phyloP scores from a whole-genome alignment of 352 stramenopile genomes.

The Phytophthora brassicae region DNA sequence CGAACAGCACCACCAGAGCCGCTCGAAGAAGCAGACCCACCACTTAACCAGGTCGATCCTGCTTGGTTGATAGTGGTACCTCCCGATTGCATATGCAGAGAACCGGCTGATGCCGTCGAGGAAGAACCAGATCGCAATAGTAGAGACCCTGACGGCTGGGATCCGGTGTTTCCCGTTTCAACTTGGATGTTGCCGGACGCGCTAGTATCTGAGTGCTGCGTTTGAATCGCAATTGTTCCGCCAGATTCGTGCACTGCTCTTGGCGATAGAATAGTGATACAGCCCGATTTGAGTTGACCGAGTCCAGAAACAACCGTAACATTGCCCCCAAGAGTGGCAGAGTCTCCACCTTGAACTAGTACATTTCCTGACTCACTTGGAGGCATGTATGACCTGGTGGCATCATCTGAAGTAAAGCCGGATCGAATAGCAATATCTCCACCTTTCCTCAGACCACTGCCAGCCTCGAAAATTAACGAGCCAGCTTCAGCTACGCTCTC shows the following conservation, averaged over 20 bases:
- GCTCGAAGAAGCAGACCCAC: constrained; percentile 9
- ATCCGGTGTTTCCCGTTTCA: constrained; percentile 15
- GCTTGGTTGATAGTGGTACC: not conserved
- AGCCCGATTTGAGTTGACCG: constrained; percentile 19
- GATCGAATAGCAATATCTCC: constrained; percentile 24
- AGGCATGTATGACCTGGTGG: constrained; percentile 10
- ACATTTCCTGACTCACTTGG: constrained; percentile 22
- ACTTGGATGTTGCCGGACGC: constrained; percentile 18
- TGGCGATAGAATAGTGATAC: constrained; percentile 23
- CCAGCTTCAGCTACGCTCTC: constrained; percentile 16
- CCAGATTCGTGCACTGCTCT: constrained; percentile 9
- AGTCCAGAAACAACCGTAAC: constrained; percentile 21
- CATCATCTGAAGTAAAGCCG: constrained; percentile 4
- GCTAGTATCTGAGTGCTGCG: constrained; percentile 17
- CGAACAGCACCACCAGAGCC: constrained; percentile 5
- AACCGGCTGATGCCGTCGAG: constrained; percentile 6
- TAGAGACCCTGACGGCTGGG: constrained; percentile 13
- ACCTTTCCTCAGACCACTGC: constrained; percentile 23
- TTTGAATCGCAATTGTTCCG: constrained; percentile 23
- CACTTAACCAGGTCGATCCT: not conserved
- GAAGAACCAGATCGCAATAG: constrained; percentile 21
- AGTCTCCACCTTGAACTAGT: constrained; percentile 24
- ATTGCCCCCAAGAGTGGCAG: constrained; percentile 20
- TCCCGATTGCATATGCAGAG: constrained; percentile 20
- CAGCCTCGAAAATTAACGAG: constrained; percentile 22